A percentile compares a stretch with the other conserved stretches of the same genome.
phyloP scores from a whole-genome alignment of 306 rosid genomes.

The Myrica gale region DNA sequence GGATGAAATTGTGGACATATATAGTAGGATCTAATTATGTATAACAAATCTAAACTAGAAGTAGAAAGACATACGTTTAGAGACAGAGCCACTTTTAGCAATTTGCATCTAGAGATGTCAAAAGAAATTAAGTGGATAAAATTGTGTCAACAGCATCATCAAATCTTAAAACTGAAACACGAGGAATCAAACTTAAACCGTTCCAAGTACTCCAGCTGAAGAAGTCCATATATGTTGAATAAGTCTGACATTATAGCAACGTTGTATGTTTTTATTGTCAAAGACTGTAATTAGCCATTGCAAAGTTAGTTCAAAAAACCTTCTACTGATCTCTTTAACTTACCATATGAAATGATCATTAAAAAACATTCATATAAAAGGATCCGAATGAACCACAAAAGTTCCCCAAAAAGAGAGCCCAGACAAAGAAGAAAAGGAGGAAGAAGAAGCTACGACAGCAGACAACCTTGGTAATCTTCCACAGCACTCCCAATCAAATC shows the following conservation, averaged over 20 bases:
- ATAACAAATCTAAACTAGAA: background rate
- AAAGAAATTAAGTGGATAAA: background rate
- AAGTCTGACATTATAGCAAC: background rate
- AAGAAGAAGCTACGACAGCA: slow-evolving; percentile 16
- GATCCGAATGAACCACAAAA: background rate
- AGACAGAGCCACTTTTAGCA: too few species aligned
- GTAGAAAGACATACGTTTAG: background rate
- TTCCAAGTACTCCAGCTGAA: background rate
- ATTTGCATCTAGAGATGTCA: background rate
- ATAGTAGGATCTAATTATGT: slow-evolving; percentile 15
- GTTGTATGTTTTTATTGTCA: background rate
- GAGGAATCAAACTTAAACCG: background rate
- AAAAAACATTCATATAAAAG: background rate
- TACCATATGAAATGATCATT: slow-evolving; percentile 1
- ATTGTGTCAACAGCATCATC: background rate
- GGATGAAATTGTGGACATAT: slow-evolving; percentile 1
- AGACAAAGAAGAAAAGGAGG: slow-evolving; percentile 6
- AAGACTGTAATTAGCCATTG: background rate
- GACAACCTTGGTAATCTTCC: slow-evolving; percentile 38
- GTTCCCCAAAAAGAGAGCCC: background rate
- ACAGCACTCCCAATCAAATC: slow-evolving; percentile 13
- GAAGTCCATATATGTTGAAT: background rate
- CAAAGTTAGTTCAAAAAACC: background rate
- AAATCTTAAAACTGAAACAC: background rate
- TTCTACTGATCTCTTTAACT: background rate